A percentile compares a stretch with the other conserved stretches of the same genome.
Evolutionary conservation across 2,329 filamentous ascomycete species (phyloP).

Genomic region (Lachnum nothofagi): DNA sequence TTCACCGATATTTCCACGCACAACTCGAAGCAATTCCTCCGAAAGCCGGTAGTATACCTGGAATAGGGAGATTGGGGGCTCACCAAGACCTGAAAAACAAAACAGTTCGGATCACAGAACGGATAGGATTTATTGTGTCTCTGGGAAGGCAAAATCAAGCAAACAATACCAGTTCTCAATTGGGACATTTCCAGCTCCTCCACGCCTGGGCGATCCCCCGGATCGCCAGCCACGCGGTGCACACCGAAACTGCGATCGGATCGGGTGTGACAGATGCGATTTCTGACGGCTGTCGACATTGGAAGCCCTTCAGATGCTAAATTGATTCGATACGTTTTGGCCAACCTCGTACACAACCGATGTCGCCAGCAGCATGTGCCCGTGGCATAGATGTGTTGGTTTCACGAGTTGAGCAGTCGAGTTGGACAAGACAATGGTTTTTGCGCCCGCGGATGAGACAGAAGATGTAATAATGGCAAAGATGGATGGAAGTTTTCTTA

Average conservation of each 20-base stretch:
- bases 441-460: neutral
- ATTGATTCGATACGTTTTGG: neutral
- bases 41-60: no score
- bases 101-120: no score
- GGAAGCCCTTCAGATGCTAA: neutral
- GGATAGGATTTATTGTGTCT: no score
- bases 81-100: no score
- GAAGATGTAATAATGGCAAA: slow-evolving; percentile 1
- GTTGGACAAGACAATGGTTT: slow-evolving; percentile 1
- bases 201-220: neutral
- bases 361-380: slow-evolving; percentile 9
- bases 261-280: neutral
- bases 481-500: no score
- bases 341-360: neutral
- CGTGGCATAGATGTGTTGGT: neutral
- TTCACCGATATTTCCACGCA: no score
- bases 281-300: neutral
- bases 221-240: neutral
- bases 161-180: no score
- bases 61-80: no score
- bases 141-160: no score
- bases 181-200: neutral
- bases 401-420: neutral
- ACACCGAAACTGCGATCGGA: neutral
- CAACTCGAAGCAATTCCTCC: no score